A percentile compares a stretch with the other conserved stretches of the same genome.
phyloP scores from a whole-genome alignment of 1,284 basidiomycete species.

The Irpex rosettiformis region DNA sequence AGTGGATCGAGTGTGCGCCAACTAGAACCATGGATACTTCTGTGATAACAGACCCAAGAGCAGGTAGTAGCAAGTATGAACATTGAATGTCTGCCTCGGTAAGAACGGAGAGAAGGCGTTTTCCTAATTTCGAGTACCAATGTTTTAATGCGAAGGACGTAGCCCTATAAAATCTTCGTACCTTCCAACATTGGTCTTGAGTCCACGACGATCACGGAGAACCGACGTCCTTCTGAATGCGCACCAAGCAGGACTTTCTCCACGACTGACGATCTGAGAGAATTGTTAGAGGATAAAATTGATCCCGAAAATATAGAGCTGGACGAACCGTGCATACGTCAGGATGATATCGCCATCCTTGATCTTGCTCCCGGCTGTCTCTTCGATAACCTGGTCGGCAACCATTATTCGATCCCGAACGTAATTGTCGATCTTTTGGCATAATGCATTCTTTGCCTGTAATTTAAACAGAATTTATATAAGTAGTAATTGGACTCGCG shows the following conservation, averaged over 20 bases:
- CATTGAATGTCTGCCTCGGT: conserved; percentile 77
- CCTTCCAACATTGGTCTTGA: conserved; percentile 93
- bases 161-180: no score
- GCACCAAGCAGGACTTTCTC: conserved; percentile 87
- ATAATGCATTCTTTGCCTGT: conserved; percentile 86
- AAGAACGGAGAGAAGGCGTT: conserved; percentile 72
- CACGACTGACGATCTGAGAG: conserved; percentile 83
- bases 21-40: conserved; percentile 83
- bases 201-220: conserved; percentile 94
- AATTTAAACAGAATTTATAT: conserved; percentile 7
- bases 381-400: conserved; percentile 92
- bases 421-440: conserved; percentile 89
- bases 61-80: conserved; percentile 91
- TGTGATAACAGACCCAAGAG: conserved; percentile 80
- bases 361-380: conserved; percentile 89
- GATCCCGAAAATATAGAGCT: neutral
- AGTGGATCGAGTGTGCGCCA: conserved; percentile 91
- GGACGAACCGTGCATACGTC: conserved; percentile 83
- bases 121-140: conserved; percentile 54
- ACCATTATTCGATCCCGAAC: conserved; percentile 92
- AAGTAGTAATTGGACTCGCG: neutral
- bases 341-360: conserved; percentile 91
- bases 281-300: neutral
- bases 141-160: no score
- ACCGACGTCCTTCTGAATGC: conserved; percentile 67